phyloP scores from a whole-genome alignment of 1,284 basidiomycete species.

The Ustilago lituana region DNA sequence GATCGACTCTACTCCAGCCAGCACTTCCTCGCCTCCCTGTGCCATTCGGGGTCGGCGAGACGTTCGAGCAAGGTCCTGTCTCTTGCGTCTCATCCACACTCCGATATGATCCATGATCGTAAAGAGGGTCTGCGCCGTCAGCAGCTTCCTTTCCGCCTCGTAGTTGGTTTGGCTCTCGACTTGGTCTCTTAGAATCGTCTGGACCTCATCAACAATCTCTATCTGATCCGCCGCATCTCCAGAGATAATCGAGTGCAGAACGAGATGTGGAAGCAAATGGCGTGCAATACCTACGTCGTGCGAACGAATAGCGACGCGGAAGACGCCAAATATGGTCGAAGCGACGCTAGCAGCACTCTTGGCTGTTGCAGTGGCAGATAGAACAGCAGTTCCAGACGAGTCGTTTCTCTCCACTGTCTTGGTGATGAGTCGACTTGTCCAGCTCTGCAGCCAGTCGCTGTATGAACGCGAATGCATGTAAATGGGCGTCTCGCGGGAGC shows the following conservation, averaged over 20 bases:
- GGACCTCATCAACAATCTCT: constrained; percentile 80
- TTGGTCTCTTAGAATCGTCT: constrained; percentile 86
- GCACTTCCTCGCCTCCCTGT: constrained; percentile 49
- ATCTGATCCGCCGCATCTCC: constrained; percentile 73
- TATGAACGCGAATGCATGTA: constrained; percentile 82
- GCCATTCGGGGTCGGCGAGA: constrained; percentile 34
- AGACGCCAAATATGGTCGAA: constrained; percentile 79
- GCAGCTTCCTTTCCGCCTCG: constrained; percentile 55
- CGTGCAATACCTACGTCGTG: constrained; percentile 92
- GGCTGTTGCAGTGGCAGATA: constrained; percentile 7
- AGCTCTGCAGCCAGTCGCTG: constrained; percentile 93
- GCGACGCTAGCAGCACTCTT: constrained; percentile 63
- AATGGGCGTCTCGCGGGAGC: constrained; percentile 66
- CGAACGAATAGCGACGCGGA: constrained; percentile 81
- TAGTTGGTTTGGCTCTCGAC: constrained; percentile 69
- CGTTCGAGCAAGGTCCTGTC: constrained; percentile 59
- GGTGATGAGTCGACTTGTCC: constrained; percentile 84
- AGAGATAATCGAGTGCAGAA: constrained; percentile 85
- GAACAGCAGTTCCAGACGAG: constrained; percentile 9
- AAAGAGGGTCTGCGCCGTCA: constrained; percentile 82
- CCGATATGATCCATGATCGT: constrained; percentile 93
- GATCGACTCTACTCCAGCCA: constrained; percentile 76
- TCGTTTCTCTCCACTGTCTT: constrained; percentile 65
- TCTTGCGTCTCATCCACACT: constrained; percentile 78
- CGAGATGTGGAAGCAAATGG: constrained; percentile 88